These are phyloP conservation scores for Cnidoscolus chayamansa DNA, from an alignment of 441 rosid species.

Conservation along the genomic window DNA sequence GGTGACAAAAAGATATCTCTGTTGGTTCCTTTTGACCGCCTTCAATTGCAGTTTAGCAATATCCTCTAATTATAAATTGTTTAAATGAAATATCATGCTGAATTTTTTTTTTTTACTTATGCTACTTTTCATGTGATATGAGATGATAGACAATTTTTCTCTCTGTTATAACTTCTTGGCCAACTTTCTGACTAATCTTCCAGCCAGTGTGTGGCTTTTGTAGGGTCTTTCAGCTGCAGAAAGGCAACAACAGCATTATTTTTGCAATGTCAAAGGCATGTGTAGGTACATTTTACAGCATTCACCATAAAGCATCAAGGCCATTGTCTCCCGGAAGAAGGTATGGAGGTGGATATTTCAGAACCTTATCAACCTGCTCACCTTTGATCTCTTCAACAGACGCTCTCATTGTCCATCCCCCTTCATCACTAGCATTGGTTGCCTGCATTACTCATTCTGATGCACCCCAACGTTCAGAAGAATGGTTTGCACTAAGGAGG, in stretches of 20 bases:
- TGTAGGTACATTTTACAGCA: constrained; percentile 31
- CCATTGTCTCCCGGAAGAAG: constrained; percentile 29
- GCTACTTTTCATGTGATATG: not conserved
- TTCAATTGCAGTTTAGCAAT: not conserved
- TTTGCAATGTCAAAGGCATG: constrained; percentile 44
- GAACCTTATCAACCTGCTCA: constrained; percentile 33
- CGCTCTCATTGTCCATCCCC: constrained; percentile 33
- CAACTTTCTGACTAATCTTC: constrained; percentile 10
- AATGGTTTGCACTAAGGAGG: constrained; percentile 86
- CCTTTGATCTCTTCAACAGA: constrained; percentile 30
- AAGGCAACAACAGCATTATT: constrained; percentile 21
- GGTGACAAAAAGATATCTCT: not conserved
- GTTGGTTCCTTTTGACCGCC: constrained; percentile 4
- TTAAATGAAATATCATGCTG: not conserved
- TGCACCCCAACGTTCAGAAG: constrained; percentile 80
- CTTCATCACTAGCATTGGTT: constrained; percentile 41
- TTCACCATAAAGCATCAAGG: constrained; percentile 27
- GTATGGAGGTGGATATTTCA: constrained; percentile 25
- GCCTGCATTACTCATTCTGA: constrained; percentile 48
- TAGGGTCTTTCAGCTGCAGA: constrained; percentile 26
- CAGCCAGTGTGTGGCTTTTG: constrained; percentile 25
- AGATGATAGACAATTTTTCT: not conserved
- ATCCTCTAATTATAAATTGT: not conserved
- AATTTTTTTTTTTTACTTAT: not conserved
- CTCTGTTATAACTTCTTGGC: not conserved